These are phyloP conservation scores for Aspergillus ibericus DNA, from an alignment of 2,329 filamentous ascomycete genomes.

Conservation along the genomic window DNA sequence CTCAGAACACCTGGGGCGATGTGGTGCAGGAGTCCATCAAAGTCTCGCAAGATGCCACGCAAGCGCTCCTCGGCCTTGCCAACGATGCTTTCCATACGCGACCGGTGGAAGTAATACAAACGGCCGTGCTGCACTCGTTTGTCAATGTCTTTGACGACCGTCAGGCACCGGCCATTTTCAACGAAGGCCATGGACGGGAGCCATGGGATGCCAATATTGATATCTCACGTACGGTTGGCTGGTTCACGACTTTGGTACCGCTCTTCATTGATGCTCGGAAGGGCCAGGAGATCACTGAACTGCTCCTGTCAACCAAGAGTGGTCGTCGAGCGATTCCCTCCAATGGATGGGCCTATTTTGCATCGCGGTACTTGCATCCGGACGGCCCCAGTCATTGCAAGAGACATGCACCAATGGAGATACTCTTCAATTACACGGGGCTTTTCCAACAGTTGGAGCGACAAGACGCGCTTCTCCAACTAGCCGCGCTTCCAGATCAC, in stretches of 20 bases:
- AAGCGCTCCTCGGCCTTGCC: not conserved
- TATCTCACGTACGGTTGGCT: constrained; percentile 14
- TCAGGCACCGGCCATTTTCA: not conserved
- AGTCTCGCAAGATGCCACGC: not conserved
- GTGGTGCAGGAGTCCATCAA: not conserved
- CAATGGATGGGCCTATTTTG: constrained; percentile 9
- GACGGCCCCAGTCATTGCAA: constrained; percentile 15
- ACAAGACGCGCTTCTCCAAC: constrained; percentile 11
- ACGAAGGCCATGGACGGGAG: not conserved
- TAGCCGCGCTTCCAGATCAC: constrained; percentile 6
- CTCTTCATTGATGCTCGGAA: not conserved
- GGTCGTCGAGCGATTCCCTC: not conserved
- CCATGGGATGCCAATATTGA: constrained; percentile 7
- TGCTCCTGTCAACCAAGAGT: not conserved
- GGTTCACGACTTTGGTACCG: constrained; percentile 15
- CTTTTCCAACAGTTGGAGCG: constrained; percentile 20
- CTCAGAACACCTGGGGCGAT: not conserved
- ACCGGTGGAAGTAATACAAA: not conserved
- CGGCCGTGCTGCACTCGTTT: not conserved
- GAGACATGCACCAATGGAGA: constrained; percentile 19
- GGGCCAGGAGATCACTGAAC: not conserved
- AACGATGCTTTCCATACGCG: constrained; percentile 6
- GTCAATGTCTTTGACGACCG: not conserved
- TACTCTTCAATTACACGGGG: constrained; percentile 26
- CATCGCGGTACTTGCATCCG: not conserved